Conservation (phyloP, 345 rosid genomes). For the Arabidopsis arenosa region DNA sequence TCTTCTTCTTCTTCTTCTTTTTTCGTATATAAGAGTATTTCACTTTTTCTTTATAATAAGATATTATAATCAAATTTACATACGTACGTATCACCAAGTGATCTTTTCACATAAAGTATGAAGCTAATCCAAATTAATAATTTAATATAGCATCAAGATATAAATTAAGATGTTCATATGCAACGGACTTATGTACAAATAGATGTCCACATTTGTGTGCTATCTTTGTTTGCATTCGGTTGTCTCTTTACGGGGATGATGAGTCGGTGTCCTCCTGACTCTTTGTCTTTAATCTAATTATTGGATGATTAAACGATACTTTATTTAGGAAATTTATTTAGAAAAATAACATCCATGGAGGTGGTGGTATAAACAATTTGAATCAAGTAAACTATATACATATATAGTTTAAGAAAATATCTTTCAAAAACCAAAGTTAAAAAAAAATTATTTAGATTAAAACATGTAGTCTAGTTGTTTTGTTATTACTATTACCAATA, state of each 20-base stretch:
- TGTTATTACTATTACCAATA: too few species aligned
- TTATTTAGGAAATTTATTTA: neutral
- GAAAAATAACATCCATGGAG: neutral
- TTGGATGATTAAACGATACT: conserved; percentile 9
- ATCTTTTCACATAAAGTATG: neutral
- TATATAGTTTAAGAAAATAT: too few species aligned
- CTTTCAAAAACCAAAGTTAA: too few species aligned
- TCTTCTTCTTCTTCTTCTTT: too few species aligned
- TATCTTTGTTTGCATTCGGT: conserved; percentile 43
- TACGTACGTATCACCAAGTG: neutral
- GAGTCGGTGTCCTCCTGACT: conserved; percentile 34
- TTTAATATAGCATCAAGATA: neutral
- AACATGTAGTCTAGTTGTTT: too few species aligned
- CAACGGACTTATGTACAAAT: conserved; percentile 11
- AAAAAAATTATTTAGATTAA: too few species aligned
- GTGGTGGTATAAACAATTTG: neutral
- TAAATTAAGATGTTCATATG: conserved; percentile 23
- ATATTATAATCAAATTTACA: neutral
- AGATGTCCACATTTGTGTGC: conserved; percentile 43
- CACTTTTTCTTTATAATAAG: too few species aligned
- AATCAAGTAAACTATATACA: neutral
- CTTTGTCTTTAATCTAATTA: conserved; percentile 15
- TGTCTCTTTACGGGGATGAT: conserved; percentile 35
- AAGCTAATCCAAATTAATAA: neutral
- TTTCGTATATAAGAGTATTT: too few species aligned